A percentile compares a stretch with the other conserved stretches of the same genome.
Evolutionary conservation across 192 early-diverging fungal genomes (phyloP).

Genomic region (Jimgerdemannia lactiflua): DNA sequence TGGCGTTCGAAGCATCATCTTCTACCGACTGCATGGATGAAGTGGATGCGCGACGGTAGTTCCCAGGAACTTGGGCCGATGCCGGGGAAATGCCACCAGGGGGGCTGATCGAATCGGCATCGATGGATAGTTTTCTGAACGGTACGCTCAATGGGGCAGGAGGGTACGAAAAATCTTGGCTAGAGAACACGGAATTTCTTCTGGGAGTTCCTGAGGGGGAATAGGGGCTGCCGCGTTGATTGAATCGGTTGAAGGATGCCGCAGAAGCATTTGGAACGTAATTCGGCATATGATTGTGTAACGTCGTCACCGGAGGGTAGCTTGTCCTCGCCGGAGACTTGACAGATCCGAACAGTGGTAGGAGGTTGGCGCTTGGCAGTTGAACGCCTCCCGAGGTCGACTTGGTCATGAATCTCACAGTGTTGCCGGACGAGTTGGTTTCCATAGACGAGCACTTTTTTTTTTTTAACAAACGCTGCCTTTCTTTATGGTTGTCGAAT

Average conservation of each 20-base stretch:
- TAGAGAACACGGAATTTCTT: background rate
- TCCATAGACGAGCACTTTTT: too few relatives aligned
- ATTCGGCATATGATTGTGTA: background rate
- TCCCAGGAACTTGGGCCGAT: conserved; percentile 12
- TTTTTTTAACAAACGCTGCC: too few relatives aligned
- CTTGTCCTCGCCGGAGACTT: too few relatives aligned
- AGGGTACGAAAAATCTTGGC: background rate
- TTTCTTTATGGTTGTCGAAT: too few relatives aligned
- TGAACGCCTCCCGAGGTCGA: too few relatives aligned
- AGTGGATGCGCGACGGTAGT: conserved; percentile 18
- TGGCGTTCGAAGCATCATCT: conserved; percentile 4
- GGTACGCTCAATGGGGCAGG: too few relatives aligned
- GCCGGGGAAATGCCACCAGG: conserved; percentile 15
- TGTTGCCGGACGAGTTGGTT: too few relatives aligned
- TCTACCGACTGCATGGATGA: conserved; percentile 25
- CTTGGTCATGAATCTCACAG: too few relatives aligned
- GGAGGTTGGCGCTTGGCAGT: too few relatives aligned
- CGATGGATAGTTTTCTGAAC: conserved; percentile 24
- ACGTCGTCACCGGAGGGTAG: too few relatives aligned
- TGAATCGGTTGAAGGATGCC: background rate
- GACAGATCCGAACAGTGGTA: too few relatives aligned
- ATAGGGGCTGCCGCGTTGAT: background rate
- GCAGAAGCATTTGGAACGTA: background rate
- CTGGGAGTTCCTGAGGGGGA: background rate
- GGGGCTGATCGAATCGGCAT: conserved; percentile 27